These are phyloP conservation scores for Penicillium brasilianum DNA, from an alignment of 2,329 filamentous ascomycete genomes.

Conservation along the genomic window DNA sequence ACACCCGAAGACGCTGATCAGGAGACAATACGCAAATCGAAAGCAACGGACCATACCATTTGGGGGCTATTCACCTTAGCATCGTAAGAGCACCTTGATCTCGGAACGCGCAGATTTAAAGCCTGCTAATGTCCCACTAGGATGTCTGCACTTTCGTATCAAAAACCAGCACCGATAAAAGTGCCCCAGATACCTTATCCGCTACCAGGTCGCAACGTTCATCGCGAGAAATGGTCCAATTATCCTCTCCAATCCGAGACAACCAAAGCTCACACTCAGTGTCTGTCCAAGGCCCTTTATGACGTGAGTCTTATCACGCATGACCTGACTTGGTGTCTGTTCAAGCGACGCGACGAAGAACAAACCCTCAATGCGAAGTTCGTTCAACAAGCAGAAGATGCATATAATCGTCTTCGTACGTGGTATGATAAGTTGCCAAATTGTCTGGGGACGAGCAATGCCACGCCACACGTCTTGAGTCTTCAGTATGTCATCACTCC, in stretches of 20 bases:
- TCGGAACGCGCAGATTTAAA: neutral
- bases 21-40: slow-evolving; percentile 21
- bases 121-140: slow-evolving; percentile 12
- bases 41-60: slow-evolving; percentile 21
- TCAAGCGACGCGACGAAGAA: slow-evolving; percentile 21
- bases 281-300: slow-evolving; percentile 29
- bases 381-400: slow-evolving; percentile 18
- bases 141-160: slow-evolving; percentile 27
- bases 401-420: slow-evolving; percentile 25
- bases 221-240: slow-evolving; percentile 29
- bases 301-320: slow-evolving; percentile 29
- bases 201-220: slow-evolving; percentile 12
- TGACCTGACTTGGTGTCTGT: slow-evolving; percentile 25
- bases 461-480: slow-evolving; percentile 19
- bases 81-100: slow-evolving; percentile 26
- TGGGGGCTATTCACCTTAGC: slow-evolving; percentile 37
- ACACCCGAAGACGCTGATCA: slow-evolving; percentile 22
- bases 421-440: slow-evolving; percentile 24
- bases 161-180: slow-evolving; percentile 26
- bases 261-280: slow-evolving; percentile 23
- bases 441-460: slow-evolving; percentile 18
- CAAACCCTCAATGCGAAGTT: slow-evolving; percentile 16
- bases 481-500: slow-evolving; percentile 13
- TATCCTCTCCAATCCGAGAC: slow-evolving; percentile 26
- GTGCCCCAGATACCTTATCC: slow-evolving; percentile 21